Conservation (phyloP, 495 filamentous ascomycete species). For the Lasiosphaeria hispida region DNA sequence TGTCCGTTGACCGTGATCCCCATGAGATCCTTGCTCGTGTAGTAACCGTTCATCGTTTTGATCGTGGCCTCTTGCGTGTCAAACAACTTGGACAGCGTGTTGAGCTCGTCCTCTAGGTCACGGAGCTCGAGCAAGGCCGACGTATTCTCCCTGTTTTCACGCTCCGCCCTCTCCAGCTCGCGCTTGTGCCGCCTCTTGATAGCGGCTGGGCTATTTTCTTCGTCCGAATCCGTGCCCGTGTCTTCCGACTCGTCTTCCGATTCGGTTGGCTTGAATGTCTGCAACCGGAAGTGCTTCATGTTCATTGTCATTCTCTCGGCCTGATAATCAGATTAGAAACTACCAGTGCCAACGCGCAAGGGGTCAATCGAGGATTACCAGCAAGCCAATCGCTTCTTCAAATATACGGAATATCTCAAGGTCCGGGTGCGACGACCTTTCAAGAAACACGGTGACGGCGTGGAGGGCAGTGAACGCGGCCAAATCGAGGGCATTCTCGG, state of each 20-base stretch:
- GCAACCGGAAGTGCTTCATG: constrained; percentile 60
- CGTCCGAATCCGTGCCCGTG: too few relatives aligned
- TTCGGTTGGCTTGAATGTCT: constrained; percentile 43
- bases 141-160: constrained; percentile 59
- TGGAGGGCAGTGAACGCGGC: constrained; percentile 61
- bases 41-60: constrained; percentile 45
- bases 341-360: neutral
- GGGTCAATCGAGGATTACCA: constrained; percentile 38
- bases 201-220: constrained; percentile 39
- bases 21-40: constrained; percentile 31
- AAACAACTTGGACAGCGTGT: constrained; percentile 57
- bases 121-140: constrained; percentile 63
- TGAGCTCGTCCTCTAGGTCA: constrained; percentile 66
- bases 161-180: constrained; percentile 49
- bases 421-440: constrained; percentile 56
- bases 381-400: constrained; percentile 63
- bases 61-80: constrained; percentile 54
- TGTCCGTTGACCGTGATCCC: constrained; percentile 38
- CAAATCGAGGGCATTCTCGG: constrained; percentile 61
- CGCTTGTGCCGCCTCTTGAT: constrained; percentile 51
- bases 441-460: constrained; percentile 61
- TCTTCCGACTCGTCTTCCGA: constrained; percentile 41
- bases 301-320: constrained; percentile 63
- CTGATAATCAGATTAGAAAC: constrained; percentile 26
- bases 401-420: constrained; percentile 65